Evolutionary conservation across 1,284 basidiomycete genomes (phyloP), one percentile per base, ranked within the genome.

Genomic region (Ustilago bromivora): DNA sequence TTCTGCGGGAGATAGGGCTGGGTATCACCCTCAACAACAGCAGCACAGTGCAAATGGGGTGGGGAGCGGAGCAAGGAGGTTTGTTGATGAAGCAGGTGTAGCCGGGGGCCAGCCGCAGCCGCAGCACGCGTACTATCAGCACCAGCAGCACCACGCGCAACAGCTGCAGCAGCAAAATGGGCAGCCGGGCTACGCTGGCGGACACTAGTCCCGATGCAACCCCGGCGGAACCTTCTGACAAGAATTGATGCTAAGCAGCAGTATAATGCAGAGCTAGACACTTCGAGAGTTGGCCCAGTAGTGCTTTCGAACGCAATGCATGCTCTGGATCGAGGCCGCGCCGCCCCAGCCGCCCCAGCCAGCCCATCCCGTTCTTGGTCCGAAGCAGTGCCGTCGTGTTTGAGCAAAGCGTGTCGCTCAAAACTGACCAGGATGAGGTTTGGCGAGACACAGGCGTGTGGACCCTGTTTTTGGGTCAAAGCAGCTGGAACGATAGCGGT

Each of bases 131-230:
- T 38, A 64, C n/a, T 35, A 53, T 15, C 55, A 56, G 34, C 61
- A 63, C 10, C 47, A 61, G 10, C 59, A 61, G n/a, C 51, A 61
- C 11, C 59, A 61, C 28, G 41, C 54, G 51, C 40, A 35, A 34
- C 53, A 56, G 31, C 38, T 3, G 11, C 17, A 55, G 13, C 10
- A 31, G 41, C 52, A 38, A 4, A 28, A 28, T 28, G 41, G 34
- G 43, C 57, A 54, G 32, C 57, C 15, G 31, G 43, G n/a, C 54
- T 57, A 57, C 10, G 32, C 43, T 8, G n/a, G 19, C 28, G 62
- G 46, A 41, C 54, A 62, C 34, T 61, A 31, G 46, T 9, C 10
- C 32, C 8, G 3, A 54, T 36, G 13, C 28, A 52, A 31, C 28
- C 28, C 7, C 3, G 51, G 23, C 3, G 23, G 23, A 28, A 28